These are phyloP conservation scores for Sugiyamaella paludigena DNA, from an alignment of 1,139 yeast species.

Conservation along the genomic window DNA sequence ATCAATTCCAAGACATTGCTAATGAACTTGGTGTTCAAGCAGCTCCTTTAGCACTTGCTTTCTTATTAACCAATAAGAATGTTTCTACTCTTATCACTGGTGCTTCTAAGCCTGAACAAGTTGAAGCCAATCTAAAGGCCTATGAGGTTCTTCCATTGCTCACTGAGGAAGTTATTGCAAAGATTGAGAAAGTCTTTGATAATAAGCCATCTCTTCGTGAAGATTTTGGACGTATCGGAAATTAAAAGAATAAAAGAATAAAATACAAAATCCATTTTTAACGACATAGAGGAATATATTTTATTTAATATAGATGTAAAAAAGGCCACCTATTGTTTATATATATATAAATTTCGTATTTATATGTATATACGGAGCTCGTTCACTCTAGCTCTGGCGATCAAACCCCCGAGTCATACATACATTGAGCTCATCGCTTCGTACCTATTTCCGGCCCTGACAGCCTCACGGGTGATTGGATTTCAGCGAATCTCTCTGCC, in stretches of 20 bases:
- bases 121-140: slow-evolving; percentile 36
- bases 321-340: no score
- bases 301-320: no score
- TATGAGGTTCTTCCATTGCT: slow-evolving; percentile 34
- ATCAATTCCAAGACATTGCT: slow-evolving; percentile 30
- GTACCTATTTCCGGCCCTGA: no score
- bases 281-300: no score
- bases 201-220: slow-evolving; percentile 30
- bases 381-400: no score
- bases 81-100: slow-evolving; percentile 39
- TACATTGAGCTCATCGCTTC: no score
- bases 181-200: slow-evolving; percentile 34
- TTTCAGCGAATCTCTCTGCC: no score
- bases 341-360: no score
- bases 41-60: slow-evolving; percentile 37
- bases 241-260: neutral
- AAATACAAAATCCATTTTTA: no score
- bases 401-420: no score
- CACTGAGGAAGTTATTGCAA: slow-evolving; percentile 32
- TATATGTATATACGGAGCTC: no score
- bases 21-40: slow-evolving; percentile 31
- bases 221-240: slow-evolving; percentile 21
- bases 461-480: no score
- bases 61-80: slow-evolving; percentile 34
- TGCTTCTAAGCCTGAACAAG: slow-evolving; percentile 37